A percentile compares a stretch with the other conserved stretches of the same genome.
phyloP scores from a whole-genome alignment of 768 basidiomycete species.

The Calvatia gigantea region DNA sequence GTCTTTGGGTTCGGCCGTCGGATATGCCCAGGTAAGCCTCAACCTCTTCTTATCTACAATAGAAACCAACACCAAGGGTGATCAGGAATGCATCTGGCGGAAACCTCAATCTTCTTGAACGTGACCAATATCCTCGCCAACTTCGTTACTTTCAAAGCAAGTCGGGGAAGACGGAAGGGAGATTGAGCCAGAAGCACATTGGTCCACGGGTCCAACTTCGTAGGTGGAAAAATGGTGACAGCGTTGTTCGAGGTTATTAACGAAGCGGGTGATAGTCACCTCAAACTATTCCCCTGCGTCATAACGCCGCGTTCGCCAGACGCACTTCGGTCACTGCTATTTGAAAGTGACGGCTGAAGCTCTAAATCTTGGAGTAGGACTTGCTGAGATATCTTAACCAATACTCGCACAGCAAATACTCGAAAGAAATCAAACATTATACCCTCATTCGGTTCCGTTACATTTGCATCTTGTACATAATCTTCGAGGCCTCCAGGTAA shows the following conservation, averaged over 20 bases:
- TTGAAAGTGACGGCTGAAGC: neutral
- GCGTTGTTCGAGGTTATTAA: neutral
- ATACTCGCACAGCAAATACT: too few species aligned
- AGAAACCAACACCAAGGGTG: neutral
- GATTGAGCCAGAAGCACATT: constrained; percentile 31
- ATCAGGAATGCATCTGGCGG: constrained; percentile 27
- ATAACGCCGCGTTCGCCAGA: constrained; percentile 22
- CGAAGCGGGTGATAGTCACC: constrained; percentile 16
- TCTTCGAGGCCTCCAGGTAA: too few species aligned
- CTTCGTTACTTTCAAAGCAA: constrained; percentile 35
- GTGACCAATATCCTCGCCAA: constrained; percentile 32
- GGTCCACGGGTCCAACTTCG: constrained; percentile 26
- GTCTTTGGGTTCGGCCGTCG: constrained; percentile 37
- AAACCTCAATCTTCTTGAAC: constrained; percentile 32
- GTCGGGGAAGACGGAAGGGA: constrained; percentile 29
- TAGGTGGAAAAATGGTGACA: constrained; percentile 13
- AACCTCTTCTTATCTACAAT: neutral
- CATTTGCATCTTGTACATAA: too few species aligned
- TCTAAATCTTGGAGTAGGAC: neutral
- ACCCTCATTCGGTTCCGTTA: too few species aligned
- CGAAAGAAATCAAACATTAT: too few species aligned
- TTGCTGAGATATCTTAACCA: neutral
- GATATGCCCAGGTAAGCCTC: constrained; percentile 24
- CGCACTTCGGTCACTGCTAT: neutral
- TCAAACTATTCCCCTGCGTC: constrained; percentile 21